A percentile compares a stretch with the other conserved stretches of the same genome.
Conservation (phyloP, 257 asterid species). For the Paraleonurus japonicus region DNA sequence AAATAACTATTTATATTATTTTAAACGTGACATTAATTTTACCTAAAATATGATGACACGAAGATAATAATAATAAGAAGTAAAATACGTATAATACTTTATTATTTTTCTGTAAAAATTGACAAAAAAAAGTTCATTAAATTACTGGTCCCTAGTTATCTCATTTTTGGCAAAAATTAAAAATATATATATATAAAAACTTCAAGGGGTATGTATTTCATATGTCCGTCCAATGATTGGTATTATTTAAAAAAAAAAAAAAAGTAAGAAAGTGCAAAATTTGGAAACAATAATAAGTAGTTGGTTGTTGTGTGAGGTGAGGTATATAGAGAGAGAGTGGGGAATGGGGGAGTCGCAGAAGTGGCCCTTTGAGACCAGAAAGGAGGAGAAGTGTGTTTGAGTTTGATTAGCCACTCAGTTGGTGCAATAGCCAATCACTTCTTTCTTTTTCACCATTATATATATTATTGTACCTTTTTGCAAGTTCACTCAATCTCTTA, state of each 20-base stretch:
- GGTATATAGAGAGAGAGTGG: background rate
- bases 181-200: too few relatives aligned
- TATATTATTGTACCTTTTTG: background rate
- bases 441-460: background rate
- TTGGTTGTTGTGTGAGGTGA: too few relatives aligned
- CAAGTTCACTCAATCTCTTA: conserved; percentile 23
- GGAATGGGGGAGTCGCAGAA: background rate
- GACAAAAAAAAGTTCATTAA: too few relatives aligned
- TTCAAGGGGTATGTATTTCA: background rate
- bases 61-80: too few relatives aligned
- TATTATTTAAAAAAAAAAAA: background rate
- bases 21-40: too few relatives aligned
- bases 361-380: conserved; percentile 45
- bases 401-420: conserved; percentile 31
- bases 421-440: conserved; percentile 36
- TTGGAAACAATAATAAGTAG: conserved; percentile 23
- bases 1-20: too few relatives aligned
- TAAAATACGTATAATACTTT: too few relatives aligned
- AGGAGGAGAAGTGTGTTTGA: conserved; percentile 32
- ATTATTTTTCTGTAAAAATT: too few relatives aligned
- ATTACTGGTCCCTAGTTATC: background rate
- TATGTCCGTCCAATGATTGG: conserved; percentile 22
- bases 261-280: conserved; percentile 19
- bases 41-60: too few relatives aligned
- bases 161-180: too few relatives aligned